A percentile compares a stretch with the other conserved stretches of the same genome.
These are phyloP conservation scores for Arthrinium puccinioides DNA, from an alignment of 2,329 filamentous ascomycete genomes.

Conservation along the genomic window DNA sequence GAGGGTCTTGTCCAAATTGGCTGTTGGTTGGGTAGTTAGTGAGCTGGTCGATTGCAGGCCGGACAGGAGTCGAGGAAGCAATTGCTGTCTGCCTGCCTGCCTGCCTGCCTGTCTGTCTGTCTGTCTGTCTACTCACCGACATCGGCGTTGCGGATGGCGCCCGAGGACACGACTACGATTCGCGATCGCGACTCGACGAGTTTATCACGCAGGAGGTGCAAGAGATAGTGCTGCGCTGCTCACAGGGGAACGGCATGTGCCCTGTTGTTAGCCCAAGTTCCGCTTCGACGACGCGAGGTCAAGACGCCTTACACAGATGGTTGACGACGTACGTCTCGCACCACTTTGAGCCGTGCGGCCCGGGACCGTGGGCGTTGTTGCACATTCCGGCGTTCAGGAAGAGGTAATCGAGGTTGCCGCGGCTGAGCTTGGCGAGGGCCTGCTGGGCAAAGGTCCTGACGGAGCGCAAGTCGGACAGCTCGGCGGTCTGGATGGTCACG, in stretches of 20 bases:
- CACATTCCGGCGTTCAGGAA: constrained; percentile 41
- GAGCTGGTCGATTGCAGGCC: not conserved
- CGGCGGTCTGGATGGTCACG: constrained; percentile 39
- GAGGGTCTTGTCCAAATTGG: constrained; percentile 16
- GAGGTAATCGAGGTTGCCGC: constrained; percentile 29
- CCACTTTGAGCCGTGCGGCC: constrained; percentile 38
- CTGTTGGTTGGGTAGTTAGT: constrained; percentile 8
- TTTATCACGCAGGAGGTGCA: constrained; percentile 40
- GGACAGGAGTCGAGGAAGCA: no score
- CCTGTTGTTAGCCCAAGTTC: no score
- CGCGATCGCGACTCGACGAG: constrained; percentile 37
- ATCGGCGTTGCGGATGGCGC: constrained; percentile 33
- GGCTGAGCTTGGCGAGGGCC: constrained; percentile 29
- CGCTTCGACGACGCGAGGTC: not conserved
- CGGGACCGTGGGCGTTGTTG: constrained; percentile 23
- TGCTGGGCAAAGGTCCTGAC: constrained; percentile 40
- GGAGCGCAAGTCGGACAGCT: constrained; percentile 35
- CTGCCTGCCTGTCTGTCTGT: no score
- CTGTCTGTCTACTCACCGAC: constrained; percentile 20
- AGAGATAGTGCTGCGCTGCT: constrained; percentile 48
- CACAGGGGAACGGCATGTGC: no score
- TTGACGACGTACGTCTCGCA: constrained; percentile 44
- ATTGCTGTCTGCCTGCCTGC: no score
- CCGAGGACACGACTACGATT: constrained; percentile 44
- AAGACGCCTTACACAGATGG: constrained; percentile 35